A percentile compares a stretch with the other conserved stretches of the same genome.
These are phyloP conservation scores for Takakia lepidozioides DNA, from an alignment of 225 moss, liverwort and hornwort species.

Conservation along the genomic window DNA sequence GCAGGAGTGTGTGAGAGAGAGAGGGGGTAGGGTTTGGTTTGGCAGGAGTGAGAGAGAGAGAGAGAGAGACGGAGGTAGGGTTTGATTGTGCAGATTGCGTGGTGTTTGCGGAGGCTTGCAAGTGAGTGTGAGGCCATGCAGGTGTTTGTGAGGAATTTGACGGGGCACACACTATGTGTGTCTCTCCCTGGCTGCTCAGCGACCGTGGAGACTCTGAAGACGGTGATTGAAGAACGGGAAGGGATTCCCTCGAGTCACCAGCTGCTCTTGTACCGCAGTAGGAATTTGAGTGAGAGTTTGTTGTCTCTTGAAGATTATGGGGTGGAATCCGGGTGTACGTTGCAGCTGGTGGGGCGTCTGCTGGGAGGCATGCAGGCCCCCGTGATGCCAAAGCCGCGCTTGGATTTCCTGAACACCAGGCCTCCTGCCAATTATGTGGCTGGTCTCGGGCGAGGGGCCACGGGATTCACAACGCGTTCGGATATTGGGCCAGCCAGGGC, in stretches of 20 bases:
- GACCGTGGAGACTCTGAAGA: constrained; percentile 25
- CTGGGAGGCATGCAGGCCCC: constrained; percentile 82
- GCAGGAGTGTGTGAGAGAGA: too few relatives aligned
- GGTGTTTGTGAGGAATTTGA: constrained; percentile 30
- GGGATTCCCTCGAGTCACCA: constrained; percentile 24
- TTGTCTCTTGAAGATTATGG: constrained; percentile 31
- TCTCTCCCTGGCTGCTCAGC: constrained; percentile 13
- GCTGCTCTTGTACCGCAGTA: constrained; percentile 19
- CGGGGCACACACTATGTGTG: constrained; percentile 30
- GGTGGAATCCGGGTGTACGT: constrained; percentile 15
- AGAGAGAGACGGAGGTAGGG: too few relatives aligned
- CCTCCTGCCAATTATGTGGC: constrained; percentile 95
- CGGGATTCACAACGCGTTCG: constrained; percentile 85
- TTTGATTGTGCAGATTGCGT: too few relatives aligned
- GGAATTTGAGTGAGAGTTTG: constrained; percentile 16
- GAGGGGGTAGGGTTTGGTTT: too few relatives aligned
- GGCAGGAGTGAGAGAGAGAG: too few relatives aligned
- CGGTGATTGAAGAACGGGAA: constrained; percentile 30
- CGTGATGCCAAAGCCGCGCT: constrained; percentile 70
- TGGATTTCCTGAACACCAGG: constrained; percentile 77
- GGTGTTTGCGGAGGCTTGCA: too few relatives aligned
- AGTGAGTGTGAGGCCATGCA: too few relatives aligned
- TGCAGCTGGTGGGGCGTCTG: constrained; percentile 24
- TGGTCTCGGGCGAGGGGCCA: constrained; percentile 88
- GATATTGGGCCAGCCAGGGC: constrained; percentile 96